A percentile compares a stretch with the other conserved stretches of the same genome.
Evolutionary conservation across 257 asterid genomes (phyloP).

Genomic region (Sherardia arvensis): DNA sequence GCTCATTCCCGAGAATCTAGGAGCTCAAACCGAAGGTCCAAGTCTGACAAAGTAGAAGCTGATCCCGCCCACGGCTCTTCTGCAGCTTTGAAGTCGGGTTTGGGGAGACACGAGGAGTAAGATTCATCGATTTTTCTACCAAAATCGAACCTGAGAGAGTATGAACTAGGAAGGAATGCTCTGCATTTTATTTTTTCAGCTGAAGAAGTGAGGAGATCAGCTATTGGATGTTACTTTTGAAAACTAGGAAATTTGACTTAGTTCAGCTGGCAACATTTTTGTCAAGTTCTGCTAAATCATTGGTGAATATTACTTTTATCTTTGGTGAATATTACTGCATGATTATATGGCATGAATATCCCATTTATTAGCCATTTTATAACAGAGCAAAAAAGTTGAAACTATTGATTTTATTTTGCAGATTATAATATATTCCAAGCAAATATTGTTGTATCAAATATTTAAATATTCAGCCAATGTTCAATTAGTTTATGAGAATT

Average conservation of each 20-base stretch:
- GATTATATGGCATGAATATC: too few species aligned
- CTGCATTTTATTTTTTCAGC: not conserved
- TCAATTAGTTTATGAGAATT: too few species aligned
- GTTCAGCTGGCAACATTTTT: slow-evolving; percentile 13
- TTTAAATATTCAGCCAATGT: too few species aligned
- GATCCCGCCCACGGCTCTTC: not conserved
- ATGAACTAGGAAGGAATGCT: not conserved
- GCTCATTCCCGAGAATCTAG: not conserved
- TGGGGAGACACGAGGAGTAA: not conserved
- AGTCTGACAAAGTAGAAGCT: not conserved
- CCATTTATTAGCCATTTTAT: too few species aligned
- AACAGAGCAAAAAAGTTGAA: not conserved
- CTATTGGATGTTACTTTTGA: not conserved
- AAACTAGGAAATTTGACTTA: not conserved
- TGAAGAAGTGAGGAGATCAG: not conserved
- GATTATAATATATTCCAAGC: too few species aligned
- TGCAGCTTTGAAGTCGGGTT: not conserved
- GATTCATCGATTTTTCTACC: not conserved
- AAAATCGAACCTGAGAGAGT: not conserved
- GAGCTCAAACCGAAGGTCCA: not conserved
- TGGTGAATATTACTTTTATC: not conserved
- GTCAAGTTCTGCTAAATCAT: slow-evolving; percentile 8
- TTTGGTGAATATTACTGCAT: not conserved
- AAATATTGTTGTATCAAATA: too few species aligned
- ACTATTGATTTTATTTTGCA: too few species aligned